Conservation (phyloP, 176 grass and related monocot species). For the Poa annua region DNA sequence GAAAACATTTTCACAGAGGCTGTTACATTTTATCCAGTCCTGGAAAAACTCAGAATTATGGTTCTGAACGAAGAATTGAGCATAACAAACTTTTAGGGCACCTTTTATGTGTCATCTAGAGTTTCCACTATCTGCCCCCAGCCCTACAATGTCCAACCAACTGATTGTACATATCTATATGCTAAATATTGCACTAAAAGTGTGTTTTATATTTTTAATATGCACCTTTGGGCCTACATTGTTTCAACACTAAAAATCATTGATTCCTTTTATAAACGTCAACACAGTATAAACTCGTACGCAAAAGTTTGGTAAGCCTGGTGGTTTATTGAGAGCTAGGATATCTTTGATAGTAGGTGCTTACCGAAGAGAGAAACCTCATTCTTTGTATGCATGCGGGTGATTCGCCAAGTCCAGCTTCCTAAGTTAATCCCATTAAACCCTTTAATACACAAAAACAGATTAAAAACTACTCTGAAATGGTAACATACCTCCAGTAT, state of each 20-base stretch:
- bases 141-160: neutral
- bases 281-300: neutral
- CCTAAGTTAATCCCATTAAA: constrained; percentile 56
- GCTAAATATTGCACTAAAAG: neutral
- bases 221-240: neutral
- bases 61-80: neutral
- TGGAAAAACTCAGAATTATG: neutral
- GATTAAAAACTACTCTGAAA: constrained; percentile 34
- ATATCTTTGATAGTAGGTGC: neutral
- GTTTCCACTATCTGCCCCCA: neutral
- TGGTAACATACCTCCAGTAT: constrained; percentile 72
- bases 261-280: neutral
- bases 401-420: constrained; percentile 79
- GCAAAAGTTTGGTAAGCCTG: neutral
- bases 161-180: constrained; percentile 4
- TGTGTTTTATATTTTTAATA: neutral
- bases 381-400: constrained; percentile 69
- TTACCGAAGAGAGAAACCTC: constrained; percentile 61
- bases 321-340: neutral
- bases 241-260: neutral
- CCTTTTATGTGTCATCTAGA: constrained; percentile 4
- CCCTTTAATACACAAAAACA: neutral
- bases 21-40: neutral
- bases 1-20: neutral
- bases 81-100: neutral